Base-by-base conservation (phyloP, 2,329 filamentous ascomycete genomes). In the Aspergillus pseudotamarii region DNA sequence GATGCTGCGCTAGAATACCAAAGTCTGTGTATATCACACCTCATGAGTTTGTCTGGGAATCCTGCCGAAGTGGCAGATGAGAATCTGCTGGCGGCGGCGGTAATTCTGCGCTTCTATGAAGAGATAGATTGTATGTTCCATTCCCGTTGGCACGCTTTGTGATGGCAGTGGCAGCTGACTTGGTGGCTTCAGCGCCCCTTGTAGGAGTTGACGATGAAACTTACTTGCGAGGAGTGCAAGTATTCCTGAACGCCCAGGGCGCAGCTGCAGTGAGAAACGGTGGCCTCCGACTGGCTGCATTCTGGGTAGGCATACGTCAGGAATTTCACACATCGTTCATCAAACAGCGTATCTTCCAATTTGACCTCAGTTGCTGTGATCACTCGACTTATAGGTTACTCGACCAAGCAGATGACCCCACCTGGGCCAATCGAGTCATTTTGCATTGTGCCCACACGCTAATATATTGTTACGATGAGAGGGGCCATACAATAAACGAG, bases 381-480 rank as follows among this genome's bases (percentile, higher is more conserved):
- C 28, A 21, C 26, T 14, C 58, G 2, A 28, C 53, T n/a, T 64
- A 64, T 14, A 59, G 64, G 5, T 59, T 48, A 21, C 58, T 66
- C 19, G 28, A 51, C 2, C 56, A 46, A 2, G 51, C 59, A 1
- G 61, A 66, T n/a, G 64, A 66, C 19, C 41, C 53, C 5, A 68
- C 73, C 1, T 78, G 73, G 74, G 68, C 86, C 2, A 88, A 89
- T 72, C 81, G 86, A 9, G 84, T 86, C 26, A 82, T 89, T 0
- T 79, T 87, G 1, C 84, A 87, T 66, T 86, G 86, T 57, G 86
- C 86, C 14, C 85, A 88, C 63, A 83, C 88, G 0, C 75, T 89
- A n/a, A 85, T 87, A 60, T 88, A 83, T 66, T 89, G 87, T 70
- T 89, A 88, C 68, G 63, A 75, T 61, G 60, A 73, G 58, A 50